Conservation (phyloP, 208 protist species). For the Wallacemonas sp. region DNA sequence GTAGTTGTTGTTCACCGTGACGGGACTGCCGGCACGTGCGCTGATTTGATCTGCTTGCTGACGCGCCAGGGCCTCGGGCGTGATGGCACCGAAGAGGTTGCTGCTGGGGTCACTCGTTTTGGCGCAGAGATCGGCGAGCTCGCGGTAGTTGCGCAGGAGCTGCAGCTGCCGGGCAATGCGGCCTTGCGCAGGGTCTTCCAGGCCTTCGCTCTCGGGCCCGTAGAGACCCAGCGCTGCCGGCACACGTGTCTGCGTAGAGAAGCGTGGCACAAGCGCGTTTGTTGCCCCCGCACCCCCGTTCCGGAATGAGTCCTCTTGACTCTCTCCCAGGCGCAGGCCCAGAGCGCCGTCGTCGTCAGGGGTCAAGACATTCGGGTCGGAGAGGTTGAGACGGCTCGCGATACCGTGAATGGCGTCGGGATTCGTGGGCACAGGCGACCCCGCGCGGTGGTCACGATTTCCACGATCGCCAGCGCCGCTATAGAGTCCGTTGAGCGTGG, state of each 20-base stretch:
- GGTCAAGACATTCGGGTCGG: background rate
- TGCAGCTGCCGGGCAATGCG: conserved; percentile 66
- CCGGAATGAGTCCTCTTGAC: no score
- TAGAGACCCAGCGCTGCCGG: conserved; percentile 10
- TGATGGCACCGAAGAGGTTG: conserved; percentile 33
- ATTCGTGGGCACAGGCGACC: background rate
- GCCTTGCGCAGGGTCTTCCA: conserved; percentile 42
- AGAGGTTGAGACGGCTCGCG: background rate
- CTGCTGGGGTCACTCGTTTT: conserved; percentile 36
- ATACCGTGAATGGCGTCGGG: background rate
- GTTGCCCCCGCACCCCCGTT: no score
- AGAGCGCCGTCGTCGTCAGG: background rate
- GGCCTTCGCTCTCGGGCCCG: conserved; percentile 10
- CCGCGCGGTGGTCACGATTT: background rate
- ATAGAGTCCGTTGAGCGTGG: background rate
- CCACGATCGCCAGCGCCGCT: background rate
- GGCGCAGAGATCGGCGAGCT: conserved; percentile 56
- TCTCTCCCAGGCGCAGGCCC: no score
- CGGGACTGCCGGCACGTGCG: conserved; percentile 22
- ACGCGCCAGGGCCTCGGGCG: conserved; percentile 45
- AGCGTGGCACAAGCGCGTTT: conserved; percentile 11
- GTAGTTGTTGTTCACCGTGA: conserved; percentile 66
- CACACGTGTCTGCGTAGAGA: conserved; percentile 16
- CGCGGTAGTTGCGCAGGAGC: conserved; percentile 69
- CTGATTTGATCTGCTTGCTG: conserved; percentile 31